Conservation (phyloP, 164 flowering plant genomes). For the Pachysandra terminalis region DNA sequence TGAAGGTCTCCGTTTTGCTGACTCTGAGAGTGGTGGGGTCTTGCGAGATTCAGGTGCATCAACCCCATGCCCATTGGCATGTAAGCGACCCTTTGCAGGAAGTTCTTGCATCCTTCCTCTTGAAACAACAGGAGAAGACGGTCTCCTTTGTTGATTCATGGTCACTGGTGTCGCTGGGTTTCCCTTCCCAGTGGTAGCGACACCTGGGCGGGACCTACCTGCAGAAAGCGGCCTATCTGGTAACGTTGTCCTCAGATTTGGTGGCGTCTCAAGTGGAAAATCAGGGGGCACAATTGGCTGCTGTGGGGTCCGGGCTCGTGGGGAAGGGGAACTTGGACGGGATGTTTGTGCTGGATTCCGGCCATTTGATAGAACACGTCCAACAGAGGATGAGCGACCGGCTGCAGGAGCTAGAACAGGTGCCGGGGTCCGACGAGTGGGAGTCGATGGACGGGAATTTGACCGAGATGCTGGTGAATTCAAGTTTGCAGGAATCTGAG, state of each 20-base stretch:
- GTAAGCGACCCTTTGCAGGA: constrained; percentile 35
- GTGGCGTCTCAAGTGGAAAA: constrained; percentile 86
- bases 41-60: constrained; percentile 46
- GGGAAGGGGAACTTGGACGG: constrained; percentile 77
- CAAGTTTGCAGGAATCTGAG: constrained; percentile 52
- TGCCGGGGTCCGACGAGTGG: constrained; percentile 59
- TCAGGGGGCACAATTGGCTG: constrained; percentile 78
- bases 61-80: constrained; percentile 44
- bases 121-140: constrained; percentile 57
- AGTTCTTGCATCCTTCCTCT: constrained; percentile 71
- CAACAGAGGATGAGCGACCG: constrained; percentile 46
- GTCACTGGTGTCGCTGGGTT: constrained; percentile 40
- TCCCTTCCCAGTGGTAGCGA: constrained; percentile 38
- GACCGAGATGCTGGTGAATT: constrained; percentile 44
- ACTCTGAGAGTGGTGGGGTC: constrained; percentile 34
- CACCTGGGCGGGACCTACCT: constrained; percentile 82
- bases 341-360: constrained; percentile 50
- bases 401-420: constrained; percentile 44
- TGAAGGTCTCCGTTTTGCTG: constrained; percentile 40
- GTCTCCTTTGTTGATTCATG: constrained; percentile 45
- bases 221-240: constrained; percentile 90
- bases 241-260: constrained; percentile 84
- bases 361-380: constrained; percentile 51
- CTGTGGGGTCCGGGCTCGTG: constrained; percentile 50
- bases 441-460: constrained; percentile 80